Conservation (phyloP, 345 rosid genomes). For the Citrus maxima region DNA sequence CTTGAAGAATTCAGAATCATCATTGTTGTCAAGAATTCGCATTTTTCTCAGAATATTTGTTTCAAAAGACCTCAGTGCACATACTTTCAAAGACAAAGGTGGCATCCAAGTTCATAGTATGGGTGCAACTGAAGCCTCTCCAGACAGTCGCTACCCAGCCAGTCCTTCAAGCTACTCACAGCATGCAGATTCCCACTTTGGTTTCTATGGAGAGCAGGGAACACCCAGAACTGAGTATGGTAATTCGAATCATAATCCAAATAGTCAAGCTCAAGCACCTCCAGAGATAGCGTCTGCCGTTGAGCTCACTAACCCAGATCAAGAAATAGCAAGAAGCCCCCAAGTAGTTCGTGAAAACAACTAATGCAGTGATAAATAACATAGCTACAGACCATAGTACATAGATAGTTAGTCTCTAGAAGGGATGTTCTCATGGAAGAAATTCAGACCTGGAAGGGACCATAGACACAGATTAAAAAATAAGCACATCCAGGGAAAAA, state of each 20-base stretch:
- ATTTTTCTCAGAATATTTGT: slow-evolving; percentile 22
- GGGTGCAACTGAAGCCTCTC: slow-evolving; percentile 16
- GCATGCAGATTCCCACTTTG: background rate
- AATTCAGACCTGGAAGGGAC: background rate
- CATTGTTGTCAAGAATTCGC: slow-evolving; percentile 23
- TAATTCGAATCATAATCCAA: slow-evolving; percentile 1
- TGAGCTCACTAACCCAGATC: background rate
- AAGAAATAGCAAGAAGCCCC: background rate
- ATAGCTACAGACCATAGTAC: background rate
- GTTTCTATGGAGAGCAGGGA: slow-evolving; percentile 18
- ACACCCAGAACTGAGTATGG: slow-evolving; percentile 3
- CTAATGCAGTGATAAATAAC: background rate
- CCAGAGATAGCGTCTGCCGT: background rate
- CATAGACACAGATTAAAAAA: too few species aligned
- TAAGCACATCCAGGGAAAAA: background rate
- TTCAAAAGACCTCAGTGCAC: slow-evolving; percentile 33
- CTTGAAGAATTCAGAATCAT: slow-evolving; percentile 4
- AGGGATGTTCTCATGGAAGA: background rate
- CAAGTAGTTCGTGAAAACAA: background rate
- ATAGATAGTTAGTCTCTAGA: background rate
- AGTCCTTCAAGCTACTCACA: slow-evolving; percentile 18
- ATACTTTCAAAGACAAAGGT: slow-evolving; percentile 20
- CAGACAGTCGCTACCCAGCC: slow-evolving; percentile 11
- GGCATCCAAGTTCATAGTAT: slow-evolving; percentile 9
- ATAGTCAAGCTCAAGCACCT: background rate